These are phyloP conservation scores for Pestalotiopsis sp. DNA, from an alignment of 2,329 filamentous ascomycete species.

Conservation along the genomic window DNA sequence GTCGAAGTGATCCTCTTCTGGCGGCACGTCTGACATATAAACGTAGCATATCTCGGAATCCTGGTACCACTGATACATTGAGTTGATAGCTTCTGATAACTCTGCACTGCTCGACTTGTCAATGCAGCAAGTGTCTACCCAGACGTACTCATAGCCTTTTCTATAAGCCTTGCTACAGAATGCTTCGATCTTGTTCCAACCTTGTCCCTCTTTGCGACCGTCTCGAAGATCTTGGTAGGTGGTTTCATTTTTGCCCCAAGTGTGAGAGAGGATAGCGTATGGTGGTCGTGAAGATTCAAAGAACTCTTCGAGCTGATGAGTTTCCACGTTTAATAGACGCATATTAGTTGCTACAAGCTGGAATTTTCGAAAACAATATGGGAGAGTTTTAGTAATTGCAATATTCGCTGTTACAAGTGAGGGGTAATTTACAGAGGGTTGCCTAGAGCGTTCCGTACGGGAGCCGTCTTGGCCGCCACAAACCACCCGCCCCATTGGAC, in stretches of 20 bases:
- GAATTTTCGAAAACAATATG: too few relatives aligned
- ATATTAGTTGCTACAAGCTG: neutral
- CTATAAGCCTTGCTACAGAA: slow-evolving; percentile 10
- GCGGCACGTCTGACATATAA: slow-evolving; percentile 20
- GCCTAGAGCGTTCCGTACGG: too few relatives aligned
- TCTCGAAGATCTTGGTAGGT: slow-evolving; percentile 26
- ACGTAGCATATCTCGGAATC: slow-evolving; percentile 21
- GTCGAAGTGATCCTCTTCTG: neutral
- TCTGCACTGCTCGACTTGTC: slow-evolving; percentile 23
- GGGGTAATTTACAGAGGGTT: too few relatives aligned
- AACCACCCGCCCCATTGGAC: too few relatives aligned
- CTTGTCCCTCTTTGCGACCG: neutral
- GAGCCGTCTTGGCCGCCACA: too few relatives aligned
- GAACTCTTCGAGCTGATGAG: neutral
- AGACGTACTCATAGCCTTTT: neutral
- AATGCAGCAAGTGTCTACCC: slow-evolving; percentile 27
- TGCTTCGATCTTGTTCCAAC: slow-evolving; percentile 16
- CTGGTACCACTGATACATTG: slow-evolving; percentile 23
- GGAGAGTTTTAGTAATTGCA: too few relatives aligned
- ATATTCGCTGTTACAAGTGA: too few relatives aligned
- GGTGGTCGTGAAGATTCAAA: neutral
- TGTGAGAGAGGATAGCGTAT: slow-evolving; percentile 40
- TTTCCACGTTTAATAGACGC: neutral
- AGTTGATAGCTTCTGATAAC: slow-evolving; percentile 24
- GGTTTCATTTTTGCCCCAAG: slow-evolving; percentile 34